Conservation (phyloP, 1,139 yeast species). For the Blastobotrys capitulatus region DNA sequence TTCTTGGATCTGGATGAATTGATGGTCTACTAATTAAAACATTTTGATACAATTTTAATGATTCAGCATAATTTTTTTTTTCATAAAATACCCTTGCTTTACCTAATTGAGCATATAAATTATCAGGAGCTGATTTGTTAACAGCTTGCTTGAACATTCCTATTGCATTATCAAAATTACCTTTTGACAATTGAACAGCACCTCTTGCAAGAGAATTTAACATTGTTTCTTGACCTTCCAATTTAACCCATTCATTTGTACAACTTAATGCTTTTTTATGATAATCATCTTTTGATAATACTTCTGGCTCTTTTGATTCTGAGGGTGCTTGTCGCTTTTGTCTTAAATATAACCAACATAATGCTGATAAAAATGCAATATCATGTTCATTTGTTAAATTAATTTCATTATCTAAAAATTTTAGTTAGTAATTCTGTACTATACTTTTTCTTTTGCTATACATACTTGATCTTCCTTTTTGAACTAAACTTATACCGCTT, state of each 20-base stretch:
- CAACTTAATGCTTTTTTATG: neutral
- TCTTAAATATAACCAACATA: neutral
- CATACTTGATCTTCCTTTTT: slow-evolving; percentile 49
- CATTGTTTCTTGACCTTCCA: slow-evolving; percentile 34
- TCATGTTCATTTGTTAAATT: neutral
- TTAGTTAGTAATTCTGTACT: no score
- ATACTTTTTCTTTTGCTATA: neutral
- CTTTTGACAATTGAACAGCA: slow-evolving; percentile 48
- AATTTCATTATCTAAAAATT: neutral
- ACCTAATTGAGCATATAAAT: slow-evolving; percentile 74
- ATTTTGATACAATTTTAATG: slow-evolving; percentile 79
- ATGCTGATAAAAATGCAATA: neutral
- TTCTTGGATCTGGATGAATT: slow-evolving; percentile 83
- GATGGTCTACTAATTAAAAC: slow-evolving; percentile 68
- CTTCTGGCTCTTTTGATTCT: neutral
- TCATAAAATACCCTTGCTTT: slow-evolving; percentile 76
- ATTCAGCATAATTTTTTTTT: slow-evolving; percentile 65
- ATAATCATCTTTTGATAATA: neutral
- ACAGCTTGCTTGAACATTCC: slow-evolving; percentile 42
- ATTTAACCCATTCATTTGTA: slow-evolving; percentile 25
- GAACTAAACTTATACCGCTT: slow-evolving; percentile 62
- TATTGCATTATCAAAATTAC: slow-evolving; percentile 53
- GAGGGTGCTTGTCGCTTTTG: neutral
- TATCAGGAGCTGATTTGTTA: slow-evolving; percentile 38
- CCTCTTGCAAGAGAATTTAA: slow-evolving; percentile 50